Base-by-base conservation (phyloP, 2,329 filamentous ascomycete genomes). In the Fusarium sp. region DNA sequence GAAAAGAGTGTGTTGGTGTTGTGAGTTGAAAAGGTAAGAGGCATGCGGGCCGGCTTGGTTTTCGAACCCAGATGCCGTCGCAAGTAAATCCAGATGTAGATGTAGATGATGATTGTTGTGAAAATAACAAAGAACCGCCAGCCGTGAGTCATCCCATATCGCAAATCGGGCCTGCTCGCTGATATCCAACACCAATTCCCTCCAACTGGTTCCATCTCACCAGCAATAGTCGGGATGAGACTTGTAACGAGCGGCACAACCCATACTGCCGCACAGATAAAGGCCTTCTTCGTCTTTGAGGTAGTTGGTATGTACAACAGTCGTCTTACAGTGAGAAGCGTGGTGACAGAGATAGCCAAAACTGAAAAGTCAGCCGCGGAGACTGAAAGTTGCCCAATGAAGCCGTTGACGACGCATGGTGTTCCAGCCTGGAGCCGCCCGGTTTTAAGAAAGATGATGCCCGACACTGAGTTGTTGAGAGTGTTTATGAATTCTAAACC, bases 151-250 rank as follows among this genome's bases (percentile, higher is more conserved):
- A 84, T 73, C 3, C 72, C 77, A 58, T 83, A 84, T 25, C 82
- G 78, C n/a, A 82, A 73, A 14, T 77, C 77, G 25, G 74, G 66
- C n/a, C 77, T 72, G 4, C 74, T 65, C 14, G 73, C 63, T 14
- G 76, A 71, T 58, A 84, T 83, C 82, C 82, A 84, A 70, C 82
- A 83, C 81, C 82, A 84, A 58, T 83, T 83, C 1, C 81, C 81
- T 5, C 79, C 80, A 0, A 82, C 80, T 18, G 71, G 71, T 23
- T 51, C 37, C 63, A 73, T 73, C 25, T 71, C 61, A 3, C 71
- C 69, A 36, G 53, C 50, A 2, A 60, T 49, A 9, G 67, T 67
- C 1, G 71, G 67, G 2, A 67, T 55, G 4, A 72, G 54, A 20
- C 67, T 71, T 10, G 71, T 73, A 4, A 63, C 46, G 33, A 71